Percentiles rank a stretch among this genome's conserved stretches.
Evolutionary conservation across 164 flowering plant genomes (phyloP).

Genomic region (Annona squamosa): DNA sequence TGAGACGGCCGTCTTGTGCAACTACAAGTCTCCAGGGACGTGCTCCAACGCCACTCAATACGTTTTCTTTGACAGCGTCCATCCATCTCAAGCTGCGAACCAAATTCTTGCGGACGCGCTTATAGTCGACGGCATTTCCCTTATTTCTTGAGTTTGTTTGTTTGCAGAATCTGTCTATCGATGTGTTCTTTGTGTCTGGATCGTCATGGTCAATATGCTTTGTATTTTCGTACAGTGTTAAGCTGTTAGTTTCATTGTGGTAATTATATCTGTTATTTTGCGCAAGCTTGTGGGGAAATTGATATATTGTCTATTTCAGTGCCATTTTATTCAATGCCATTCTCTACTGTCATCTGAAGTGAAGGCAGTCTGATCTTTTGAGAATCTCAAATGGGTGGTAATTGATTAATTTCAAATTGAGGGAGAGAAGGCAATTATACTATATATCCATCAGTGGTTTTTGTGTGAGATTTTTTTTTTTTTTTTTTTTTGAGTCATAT

Average conservation of each 20-base stretch:
- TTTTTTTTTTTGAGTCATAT: too few species aligned
- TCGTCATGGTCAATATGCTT: background rate
- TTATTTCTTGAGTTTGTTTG: slow-evolving; percentile 25
- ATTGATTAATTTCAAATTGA: too few species aligned
- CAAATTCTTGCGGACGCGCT: slow-evolving; percentile 69
- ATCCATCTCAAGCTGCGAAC: slow-evolving; percentile 91
- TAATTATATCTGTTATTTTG: background rate
- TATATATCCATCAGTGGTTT: too few species aligned
- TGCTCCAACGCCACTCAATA: slow-evolving; percentile 75
- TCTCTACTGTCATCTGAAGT: too few species aligned
- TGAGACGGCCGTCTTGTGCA: slow-evolving; percentile 70
- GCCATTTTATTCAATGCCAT: too few species aligned
- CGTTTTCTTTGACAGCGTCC: slow-evolving; percentile 91
- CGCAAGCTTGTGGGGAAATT: background rate
- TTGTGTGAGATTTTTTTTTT: too few species aligned
- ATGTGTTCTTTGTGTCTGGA: background rate
- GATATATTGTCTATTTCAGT: too few species aligned
- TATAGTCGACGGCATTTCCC: slow-evolving; percentile 56
- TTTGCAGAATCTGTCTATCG: background rate
- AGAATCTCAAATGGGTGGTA: too few species aligned
- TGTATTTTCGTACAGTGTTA: background rate
- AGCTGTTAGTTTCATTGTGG: background rate
- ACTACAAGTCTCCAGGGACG: slow-evolving; percentile 68
- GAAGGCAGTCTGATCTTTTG: too few species aligned
- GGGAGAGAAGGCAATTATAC: too few species aligned